Base-by-base conservation (phyloP, 2,329 filamentous ascomycete genomes). In the Ascochyta rabiei region DNA sequence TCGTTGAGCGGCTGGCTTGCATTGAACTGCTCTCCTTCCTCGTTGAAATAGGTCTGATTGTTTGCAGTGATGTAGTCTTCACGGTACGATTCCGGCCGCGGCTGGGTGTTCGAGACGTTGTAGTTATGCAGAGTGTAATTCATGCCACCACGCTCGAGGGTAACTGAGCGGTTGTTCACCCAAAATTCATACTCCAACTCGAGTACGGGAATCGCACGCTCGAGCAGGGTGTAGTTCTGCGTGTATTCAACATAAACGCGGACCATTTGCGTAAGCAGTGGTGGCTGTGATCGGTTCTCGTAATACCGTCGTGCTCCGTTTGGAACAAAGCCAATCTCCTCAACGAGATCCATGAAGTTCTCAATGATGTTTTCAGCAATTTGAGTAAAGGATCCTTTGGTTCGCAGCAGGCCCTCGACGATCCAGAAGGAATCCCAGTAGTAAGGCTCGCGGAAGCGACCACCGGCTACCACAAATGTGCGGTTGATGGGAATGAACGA, bases 361-460 rank as follows among this genome's bases (percentile, higher is more conserved):
- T 89, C 85, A 57, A 89, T 87, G 26, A 85, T 87, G 71, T 89
- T 88, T 67, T 80, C 81, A 4, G 86, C 83, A 56, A 89, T 87
- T 30, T 83, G 72, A 6, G 82, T 82, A 58, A 88, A 89, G 39
- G 81, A 81, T 33, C 86, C 87, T 15, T 84, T 81, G 0, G 86
- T 89, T 41, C 86, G 81, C 30, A 89, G 73, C 21, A 89, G 77
- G 21, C 87, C 87, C 72, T 87, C 83, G 41, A 89, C 63, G 43
- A 89, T 87, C 86, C 85, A 88, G 75, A 83, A 89, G 28, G 84
- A 86, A 70, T 89, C 86, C 86, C 86, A 89, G 71, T 89, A 89
- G 68, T 89, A 89, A 1, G 85, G 81, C 72, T 89, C 87, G 30
- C 86, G 80, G 77, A 89, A 89, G 26, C 87, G 84, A n/a, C 87